These are phyloP conservation scores for Skeletonema tropicum DNA, from an alignment of 108 stramenopile genomes.

Conservation along the genomic window DNA sequence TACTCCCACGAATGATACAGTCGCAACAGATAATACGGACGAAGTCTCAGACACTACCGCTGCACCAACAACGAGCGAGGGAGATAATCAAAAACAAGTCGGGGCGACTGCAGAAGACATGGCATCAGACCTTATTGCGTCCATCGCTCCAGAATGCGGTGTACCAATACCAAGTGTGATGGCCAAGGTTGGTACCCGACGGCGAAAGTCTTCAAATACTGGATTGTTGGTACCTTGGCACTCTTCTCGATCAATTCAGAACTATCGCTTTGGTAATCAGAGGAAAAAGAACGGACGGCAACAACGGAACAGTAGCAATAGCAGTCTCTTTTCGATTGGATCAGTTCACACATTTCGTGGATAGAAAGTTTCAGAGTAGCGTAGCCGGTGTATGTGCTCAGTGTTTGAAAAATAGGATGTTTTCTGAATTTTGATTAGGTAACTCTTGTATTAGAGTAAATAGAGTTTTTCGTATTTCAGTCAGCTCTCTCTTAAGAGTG, in stretches of 20 bases:
- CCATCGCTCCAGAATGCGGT: conserved; percentile 43
- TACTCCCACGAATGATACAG: not conserved
- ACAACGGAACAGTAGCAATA: not conserved
- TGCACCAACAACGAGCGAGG: not conserved
- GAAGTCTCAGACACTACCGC: conserved; percentile 2
- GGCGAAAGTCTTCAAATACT: conserved; percentile 12
- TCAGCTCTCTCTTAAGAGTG: not conserved
- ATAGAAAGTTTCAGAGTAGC: not conserved
- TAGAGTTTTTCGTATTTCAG: not conserved
- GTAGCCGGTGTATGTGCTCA: too few species aligned
- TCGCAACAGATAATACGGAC: not conserved
- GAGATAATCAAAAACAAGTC: conserved; percentile 11
- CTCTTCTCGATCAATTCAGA: conserved; percentile 41
- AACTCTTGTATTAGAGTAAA: too few species aligned
- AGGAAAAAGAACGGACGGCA: not conserved
- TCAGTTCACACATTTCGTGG: not conserved
- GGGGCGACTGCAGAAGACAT: conserved; percentile 10
- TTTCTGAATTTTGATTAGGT: too few species aligned
- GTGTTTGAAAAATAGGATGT: too few species aligned
- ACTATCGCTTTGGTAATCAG: conserved; percentile 28
- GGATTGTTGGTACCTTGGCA: conserved; percentile 48
- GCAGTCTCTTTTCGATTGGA: not conserved
- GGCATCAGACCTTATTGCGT: conserved; percentile 23
- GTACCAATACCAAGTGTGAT: conserved; percentile 41
- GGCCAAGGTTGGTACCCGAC: conserved; percentile 26